Evolutionary conservation across 495 filamentous ascomycete species (phyloP).

Genomic region (Daldinia concentrica): DNA sequence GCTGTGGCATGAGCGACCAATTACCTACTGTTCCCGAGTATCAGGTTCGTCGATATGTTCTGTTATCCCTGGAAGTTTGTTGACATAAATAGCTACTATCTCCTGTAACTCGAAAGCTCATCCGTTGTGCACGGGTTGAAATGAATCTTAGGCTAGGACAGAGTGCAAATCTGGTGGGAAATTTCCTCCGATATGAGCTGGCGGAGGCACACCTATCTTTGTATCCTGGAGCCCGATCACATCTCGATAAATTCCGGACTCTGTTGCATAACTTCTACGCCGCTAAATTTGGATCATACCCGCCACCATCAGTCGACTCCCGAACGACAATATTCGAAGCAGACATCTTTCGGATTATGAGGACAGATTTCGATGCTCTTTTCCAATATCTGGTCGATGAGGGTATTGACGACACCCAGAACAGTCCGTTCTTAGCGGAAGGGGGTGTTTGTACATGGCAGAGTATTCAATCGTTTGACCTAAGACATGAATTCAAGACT

Average conservation of each 20-base stretch:
- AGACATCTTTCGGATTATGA: conserved; percentile 63
- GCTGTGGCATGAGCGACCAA: conserved; percentile 70
- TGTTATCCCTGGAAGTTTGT: neutral
- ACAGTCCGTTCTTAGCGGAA: conserved; percentile 53
- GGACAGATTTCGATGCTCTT: conserved; percentile 67
- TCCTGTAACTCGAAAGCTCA: conserved; percentile 63
- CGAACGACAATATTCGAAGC: conserved; percentile 58
- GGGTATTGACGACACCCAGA: conserved; percentile 52
- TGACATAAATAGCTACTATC: conserved; percentile 59
- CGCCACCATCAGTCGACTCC: conserved; percentile 55
- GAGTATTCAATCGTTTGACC: conserved; percentile 66
- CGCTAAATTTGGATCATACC: conserved; percentile 70
- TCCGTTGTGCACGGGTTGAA: conserved; percentile 67
- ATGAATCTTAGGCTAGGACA: conserved; percentile 67
- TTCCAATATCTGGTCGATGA: conserved; percentile 70
- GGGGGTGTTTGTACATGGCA: conserved; percentile 70
- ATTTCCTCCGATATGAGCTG: conserved; percentile 70
- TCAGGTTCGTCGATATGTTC: conserved; percentile 53
- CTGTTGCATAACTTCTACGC: conserved; percentile 69
- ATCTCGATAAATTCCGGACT: conserved; percentile 70
- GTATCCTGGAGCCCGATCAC: conserved; percentile 58
- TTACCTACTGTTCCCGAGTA: conserved; percentile 63
- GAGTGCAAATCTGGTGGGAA: conserved; percentile 58
- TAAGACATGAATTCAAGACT: conserved; percentile 59
- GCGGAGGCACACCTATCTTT: conserved; percentile 64